phyloP scores from a whole-genome alignment of 2,329 filamentous ascomycete genomes.

The Alternaria viburni region DNA sequence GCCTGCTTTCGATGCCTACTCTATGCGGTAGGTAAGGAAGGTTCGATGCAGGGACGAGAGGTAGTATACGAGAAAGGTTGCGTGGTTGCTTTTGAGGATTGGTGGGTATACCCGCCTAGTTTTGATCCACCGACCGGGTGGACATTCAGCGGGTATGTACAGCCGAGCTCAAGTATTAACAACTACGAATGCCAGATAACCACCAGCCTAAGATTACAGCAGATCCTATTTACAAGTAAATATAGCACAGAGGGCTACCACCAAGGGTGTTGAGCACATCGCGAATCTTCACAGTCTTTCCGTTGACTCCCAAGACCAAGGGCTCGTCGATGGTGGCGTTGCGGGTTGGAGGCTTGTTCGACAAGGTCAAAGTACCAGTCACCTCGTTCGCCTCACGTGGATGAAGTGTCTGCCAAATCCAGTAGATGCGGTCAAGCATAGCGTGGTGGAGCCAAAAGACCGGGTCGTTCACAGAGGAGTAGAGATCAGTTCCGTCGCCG shows the following conservation, averaged over 20 bases:
- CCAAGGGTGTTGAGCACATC: constrained; percentile 4
- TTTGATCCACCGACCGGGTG: background rate
- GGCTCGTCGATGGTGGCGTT: constrained; percentile 9
- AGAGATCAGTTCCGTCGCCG: constrained; percentile 5
- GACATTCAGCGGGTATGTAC: background rate
- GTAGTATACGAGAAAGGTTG: constrained; percentile 6
- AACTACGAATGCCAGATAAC: background rate
- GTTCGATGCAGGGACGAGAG: background rate
- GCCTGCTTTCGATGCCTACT: constrained; percentile 19
- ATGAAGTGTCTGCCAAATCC: constrained; percentile 7
- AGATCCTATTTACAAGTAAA: background rate
- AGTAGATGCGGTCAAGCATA: constrained; percentile 8
- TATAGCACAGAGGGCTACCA: constrained; percentile 1
- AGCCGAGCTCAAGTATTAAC: background rate
- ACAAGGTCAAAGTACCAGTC: constrained; percentile 1
- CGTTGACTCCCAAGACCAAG: constrained; percentile 2
- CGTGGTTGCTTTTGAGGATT: constrained; percentile 20
- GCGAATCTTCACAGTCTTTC: constrained; percentile 3
- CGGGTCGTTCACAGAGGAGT: constrained; percentile 6
- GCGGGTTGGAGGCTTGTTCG: constrained; percentile 3
- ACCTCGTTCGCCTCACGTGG: constrained; percentile 7
- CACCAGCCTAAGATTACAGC: background rate
- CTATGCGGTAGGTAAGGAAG: constrained; percentile 1
- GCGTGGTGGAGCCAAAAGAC: constrained; percentile 5
- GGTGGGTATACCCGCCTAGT: constrained; percentile 14